Conservation (phyloP, 176 grass and related monocot genomes). For the Hyparrhenia diplandra region DNA sequence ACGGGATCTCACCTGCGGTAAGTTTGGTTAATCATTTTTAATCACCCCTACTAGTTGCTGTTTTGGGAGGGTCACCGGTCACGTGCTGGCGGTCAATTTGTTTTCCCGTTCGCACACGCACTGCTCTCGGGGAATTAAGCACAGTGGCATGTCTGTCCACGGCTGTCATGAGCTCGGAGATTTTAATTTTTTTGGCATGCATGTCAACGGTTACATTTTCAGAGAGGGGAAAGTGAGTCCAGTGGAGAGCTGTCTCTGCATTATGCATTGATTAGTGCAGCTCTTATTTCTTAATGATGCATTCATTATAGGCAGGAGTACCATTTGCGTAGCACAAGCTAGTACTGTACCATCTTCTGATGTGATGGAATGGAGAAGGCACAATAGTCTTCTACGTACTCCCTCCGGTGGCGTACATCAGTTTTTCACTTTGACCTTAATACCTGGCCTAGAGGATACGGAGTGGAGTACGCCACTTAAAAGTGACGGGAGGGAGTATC, state of each 20-base stretch:
- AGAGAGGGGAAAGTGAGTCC: neutral
- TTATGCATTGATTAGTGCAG: neutral
- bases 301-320: neutral
- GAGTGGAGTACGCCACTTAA: no score
- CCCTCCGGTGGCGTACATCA: no score
- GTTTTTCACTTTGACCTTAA: no score
- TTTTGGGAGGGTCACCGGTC: conserved; percentile 10
- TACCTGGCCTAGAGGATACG: no score
- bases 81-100: conserved; percentile 14
- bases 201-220: conserved; percentile 11
- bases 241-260: neutral
- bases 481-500: no score
- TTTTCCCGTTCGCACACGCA: conserved; percentile 4
- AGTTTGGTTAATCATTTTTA: neutral
- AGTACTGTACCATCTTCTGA: neutral
- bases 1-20: conserved; percentile 20
- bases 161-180: neutral
- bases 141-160: conserved; percentile 19
- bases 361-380: neutral
- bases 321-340: neutral
- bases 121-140: neutral
- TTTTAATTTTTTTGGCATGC: neutral
- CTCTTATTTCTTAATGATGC: neutral
- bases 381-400: neutral
- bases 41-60: neutral